phyloP scores from a whole-genome alignment of 106 monocot species.

The Platanthera guangdongensis region DNA sequence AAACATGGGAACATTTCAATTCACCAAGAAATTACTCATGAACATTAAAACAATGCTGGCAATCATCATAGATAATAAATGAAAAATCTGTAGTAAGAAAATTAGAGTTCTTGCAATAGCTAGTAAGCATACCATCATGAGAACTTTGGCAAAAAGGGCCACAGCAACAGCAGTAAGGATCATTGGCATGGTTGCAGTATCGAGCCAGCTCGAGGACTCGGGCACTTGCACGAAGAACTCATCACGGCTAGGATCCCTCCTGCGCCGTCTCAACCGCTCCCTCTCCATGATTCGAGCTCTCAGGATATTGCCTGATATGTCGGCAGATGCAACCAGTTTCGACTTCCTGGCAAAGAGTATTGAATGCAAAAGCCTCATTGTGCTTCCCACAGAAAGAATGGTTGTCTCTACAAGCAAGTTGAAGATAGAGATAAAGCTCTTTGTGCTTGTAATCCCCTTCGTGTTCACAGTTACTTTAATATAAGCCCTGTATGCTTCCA shows the following conservation, averaged over 20 bases:
- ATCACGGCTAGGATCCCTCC: constrained; percentile 34
- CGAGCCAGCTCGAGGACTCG: constrained; percentile 77
- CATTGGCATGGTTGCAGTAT: constrained; percentile 94
- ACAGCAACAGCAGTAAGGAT: constrained; percentile 82
- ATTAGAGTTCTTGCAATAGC: not conserved
- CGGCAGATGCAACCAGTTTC: not conserved
- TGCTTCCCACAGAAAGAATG: not conserved
- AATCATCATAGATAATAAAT: not conserved
- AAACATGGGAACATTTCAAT: not conserved
- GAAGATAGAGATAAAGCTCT: not conserved
- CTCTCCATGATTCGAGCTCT: constrained; percentile 40
- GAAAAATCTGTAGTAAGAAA: not conserved
- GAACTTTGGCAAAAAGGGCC: constrained; percentile 84
- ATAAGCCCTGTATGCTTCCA: not conserved
- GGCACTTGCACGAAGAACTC: constrained; percentile 78
- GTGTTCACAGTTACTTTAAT: not conserved
- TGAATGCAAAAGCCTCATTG: constrained; percentile 4
- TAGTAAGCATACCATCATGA: constrained; percentile 70
- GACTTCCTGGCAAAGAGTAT: not conserved
- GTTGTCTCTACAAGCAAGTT: not conserved
- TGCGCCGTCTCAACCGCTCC: constrained; percentile 36
- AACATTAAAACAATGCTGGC: not conserved
- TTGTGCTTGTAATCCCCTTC: not conserved
- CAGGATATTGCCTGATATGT: constrained; percentile 28
- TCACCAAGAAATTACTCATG: not conserved